Conservation (phyloP, 2,329 filamentous ascomycete species). For the Mollisia scopiformis region DNA sequence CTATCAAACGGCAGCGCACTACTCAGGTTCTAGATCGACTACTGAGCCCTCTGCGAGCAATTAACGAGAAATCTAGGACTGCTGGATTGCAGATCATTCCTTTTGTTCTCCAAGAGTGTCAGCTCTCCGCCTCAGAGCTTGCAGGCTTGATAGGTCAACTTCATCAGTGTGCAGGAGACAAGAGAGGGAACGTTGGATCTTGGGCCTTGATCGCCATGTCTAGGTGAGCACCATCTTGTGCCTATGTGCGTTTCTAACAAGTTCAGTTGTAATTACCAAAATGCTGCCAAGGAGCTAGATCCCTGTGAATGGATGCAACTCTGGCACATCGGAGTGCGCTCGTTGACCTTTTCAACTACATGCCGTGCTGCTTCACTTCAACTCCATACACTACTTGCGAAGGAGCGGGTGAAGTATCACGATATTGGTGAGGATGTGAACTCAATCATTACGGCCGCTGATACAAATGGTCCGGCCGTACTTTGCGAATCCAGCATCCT, state of each 20-base stretch:
- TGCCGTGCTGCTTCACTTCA: slow-evolving; percentile 76
- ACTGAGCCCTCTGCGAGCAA: slow-evolving; percentile 28
- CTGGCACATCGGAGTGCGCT: slow-evolving; percentile 76
- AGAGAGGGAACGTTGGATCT: slow-evolving; percentile 65
- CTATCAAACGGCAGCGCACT: slow-evolving; percentile 36
- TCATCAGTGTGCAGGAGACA: slow-evolving; percentile 64
- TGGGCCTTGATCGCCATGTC: slow-evolving; percentile 87
- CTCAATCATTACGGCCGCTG: slow-evolving; percentile 73
- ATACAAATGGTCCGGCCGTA: slow-evolving; percentile 77
- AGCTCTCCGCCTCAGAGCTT: slow-evolving; percentile 54
- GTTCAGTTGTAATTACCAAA: slow-evolving; percentile 51
- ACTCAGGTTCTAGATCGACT: slow-evolving; percentile 28
- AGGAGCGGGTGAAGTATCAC: slow-evolving; percentile 68
- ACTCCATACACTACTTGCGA: slow-evolving; percentile 68
- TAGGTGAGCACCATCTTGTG: slow-evolving; percentile 57
- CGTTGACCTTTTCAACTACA: slow-evolving; percentile 68
- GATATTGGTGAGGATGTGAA: slow-evolving; percentile 71
- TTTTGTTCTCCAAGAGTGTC: slow-evolving; percentile 49
- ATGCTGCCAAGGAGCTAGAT: slow-evolving; percentile 38
- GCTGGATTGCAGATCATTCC: slow-evolving; percentile 55
- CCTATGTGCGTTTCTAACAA: slow-evolving; percentile 17
- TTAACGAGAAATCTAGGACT: slow-evolving; percentile 26
- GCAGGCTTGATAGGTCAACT: slow-evolving; percentile 61
- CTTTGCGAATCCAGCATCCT: slow-evolving; percentile 79
- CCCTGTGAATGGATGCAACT: slow-evolving; percentile 67